Percentiles rank a stretch among this genome's conserved stretches.
Conservation (phyloP, 257 asterid species). For the Nicotiana otophora region DNA sequence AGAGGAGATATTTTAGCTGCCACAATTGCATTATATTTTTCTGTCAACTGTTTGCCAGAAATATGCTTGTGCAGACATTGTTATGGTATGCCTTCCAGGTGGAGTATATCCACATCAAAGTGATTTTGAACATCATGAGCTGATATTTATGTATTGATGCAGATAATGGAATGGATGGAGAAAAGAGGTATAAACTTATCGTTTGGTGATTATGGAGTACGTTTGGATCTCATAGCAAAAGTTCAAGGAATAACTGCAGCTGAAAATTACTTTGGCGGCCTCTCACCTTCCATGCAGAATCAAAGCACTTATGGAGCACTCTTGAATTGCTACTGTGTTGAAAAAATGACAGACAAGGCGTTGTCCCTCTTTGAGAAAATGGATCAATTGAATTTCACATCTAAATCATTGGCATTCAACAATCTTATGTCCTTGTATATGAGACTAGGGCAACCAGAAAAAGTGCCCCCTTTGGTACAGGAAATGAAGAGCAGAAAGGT, state of each 20-base stretch:
- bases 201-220: conserved; percentile 36
- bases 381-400: conserved; percentile 36
- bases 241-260: conserved; percentile 64
- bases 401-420: conserved; percentile 40
- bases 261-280: conserved; percentile 51
- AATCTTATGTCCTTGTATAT: conserved; percentile 57
- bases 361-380: conserved; percentile 41
- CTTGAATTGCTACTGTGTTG: conserved; percentile 63
- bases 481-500: conserved; percentile 58
- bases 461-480: conserved; percentile 37
- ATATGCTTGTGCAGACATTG: neutral
- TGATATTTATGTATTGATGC: conserved; percentile 15
- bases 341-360: conserved; percentile 53
- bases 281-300: conserved; percentile 35
- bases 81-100: neutral
- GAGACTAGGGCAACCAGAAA: conserved; percentile 49
- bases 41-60: neutral
- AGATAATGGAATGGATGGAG: conserved; percentile 89
- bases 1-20: neutral
- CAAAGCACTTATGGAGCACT: conserved; percentile 58
- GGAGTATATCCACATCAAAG: neutral
- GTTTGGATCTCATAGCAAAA: conserved; percentile 57
- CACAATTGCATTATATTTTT: neutral
- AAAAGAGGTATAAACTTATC: conserved; percentile 39
- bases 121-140: conserved; percentile 1